A percentile compares a stretch with the other conserved stretches of the same genome.
Conservation (phyloP, 805 yeast genomes). For the Pichia gijzeniarum region DNA sequence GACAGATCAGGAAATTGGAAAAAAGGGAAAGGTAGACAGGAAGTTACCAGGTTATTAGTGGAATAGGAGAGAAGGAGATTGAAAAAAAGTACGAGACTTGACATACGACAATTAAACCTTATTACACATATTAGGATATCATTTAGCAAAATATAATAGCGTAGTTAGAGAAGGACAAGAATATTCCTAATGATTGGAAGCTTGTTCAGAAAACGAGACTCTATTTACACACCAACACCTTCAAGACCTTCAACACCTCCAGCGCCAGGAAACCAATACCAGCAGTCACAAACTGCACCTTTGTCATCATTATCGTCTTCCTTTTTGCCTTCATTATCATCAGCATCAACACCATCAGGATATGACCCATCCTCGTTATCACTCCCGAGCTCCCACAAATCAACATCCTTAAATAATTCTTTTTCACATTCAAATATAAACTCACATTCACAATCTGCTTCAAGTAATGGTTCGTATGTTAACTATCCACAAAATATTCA, state of each 20-base stretch:
- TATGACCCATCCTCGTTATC: background rate
- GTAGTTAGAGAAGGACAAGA: background rate
- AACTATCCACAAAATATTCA: background rate
- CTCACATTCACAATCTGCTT: too few species aligned
- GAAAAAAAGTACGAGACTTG: too few species aligned
- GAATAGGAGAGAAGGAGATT: too few species aligned
- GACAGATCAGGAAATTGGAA: too few species aligned
- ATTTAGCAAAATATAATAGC: too few species aligned
- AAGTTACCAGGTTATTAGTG: too few species aligned
- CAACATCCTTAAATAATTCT: background rate
- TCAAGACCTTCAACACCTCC: background rate
- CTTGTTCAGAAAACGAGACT: slow-evolving; percentile 17
- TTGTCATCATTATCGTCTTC: background rate
- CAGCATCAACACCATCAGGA: background rate
- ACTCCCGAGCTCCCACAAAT: background rate
- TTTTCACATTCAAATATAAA: background rate
- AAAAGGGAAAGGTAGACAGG: too few species aligned
- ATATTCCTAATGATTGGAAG: slow-evolving; percentile 18
- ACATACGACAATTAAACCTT: too few species aligned
- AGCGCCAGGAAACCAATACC: too few species aligned
- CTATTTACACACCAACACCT: slow-evolving; percentile 1
- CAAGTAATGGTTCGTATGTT: background rate
- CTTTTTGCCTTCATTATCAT: background rate
- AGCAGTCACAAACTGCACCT: background rate
- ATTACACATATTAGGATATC: too few species aligned